phyloP scores from a whole-genome alignment of 177 flowering plant genomes.

The Vitis hybrid region DNA sequence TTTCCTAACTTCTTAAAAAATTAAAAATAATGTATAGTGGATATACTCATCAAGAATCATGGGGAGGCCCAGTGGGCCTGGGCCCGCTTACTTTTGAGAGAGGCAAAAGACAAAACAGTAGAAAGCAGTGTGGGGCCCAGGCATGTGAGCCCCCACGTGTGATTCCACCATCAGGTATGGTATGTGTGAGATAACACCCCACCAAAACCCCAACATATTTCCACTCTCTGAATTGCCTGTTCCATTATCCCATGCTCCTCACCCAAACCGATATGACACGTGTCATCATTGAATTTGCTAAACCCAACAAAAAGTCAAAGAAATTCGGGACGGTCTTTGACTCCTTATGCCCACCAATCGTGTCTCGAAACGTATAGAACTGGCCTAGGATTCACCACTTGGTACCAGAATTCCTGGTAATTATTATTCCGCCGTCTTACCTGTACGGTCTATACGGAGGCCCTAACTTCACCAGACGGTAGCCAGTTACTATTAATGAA shows the following conservation, averaged over 20 bases:
- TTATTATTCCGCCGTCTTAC: slow-evolving; percentile 15
- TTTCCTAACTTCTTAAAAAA: no score
- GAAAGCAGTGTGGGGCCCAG: slow-evolving; percentile 1
- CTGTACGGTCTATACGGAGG: slow-evolving; percentile 29
- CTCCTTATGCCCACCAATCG: no score
- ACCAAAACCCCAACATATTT: not conserved
- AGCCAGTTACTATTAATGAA: slow-evolving; percentile 9
- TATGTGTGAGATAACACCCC: slow-evolving; percentile 5
- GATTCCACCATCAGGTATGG: not conserved
- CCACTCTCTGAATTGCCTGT: no score
- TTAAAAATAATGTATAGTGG: no score
- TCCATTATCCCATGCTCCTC: no score
- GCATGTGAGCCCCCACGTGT: slow-evolving; percentile 15
- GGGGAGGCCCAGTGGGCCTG: no score
- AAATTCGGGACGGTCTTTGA: not conserved
- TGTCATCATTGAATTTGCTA: not conserved
- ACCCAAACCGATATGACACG: not conserved
- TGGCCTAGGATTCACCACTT: not conserved
- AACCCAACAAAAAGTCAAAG: not conserved
- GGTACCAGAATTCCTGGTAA: not conserved
- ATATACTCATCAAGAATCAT: no score
- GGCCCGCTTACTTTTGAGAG: no score
- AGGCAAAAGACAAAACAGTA: no score
- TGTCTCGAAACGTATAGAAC: not conserved
- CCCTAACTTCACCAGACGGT: slow-evolving; percentile 3